A percentile compares a stretch with the other conserved stretches of the same genome.
Conservation (phyloP, 2,329 filamentous ascomycete species). For the Parafenestella ontariensis region DNA sequence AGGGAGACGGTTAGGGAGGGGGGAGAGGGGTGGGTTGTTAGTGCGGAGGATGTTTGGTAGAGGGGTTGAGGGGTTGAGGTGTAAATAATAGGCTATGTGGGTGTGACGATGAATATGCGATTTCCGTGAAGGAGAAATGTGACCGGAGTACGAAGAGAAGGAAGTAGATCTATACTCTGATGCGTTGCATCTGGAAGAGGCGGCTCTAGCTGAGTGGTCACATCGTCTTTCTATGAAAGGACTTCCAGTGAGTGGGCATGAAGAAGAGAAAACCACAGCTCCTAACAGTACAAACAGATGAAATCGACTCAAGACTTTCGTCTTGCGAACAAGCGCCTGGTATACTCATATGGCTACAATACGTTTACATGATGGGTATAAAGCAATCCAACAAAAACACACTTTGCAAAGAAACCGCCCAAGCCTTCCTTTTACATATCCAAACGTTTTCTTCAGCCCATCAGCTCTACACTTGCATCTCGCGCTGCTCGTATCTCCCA, state of each 20-base stretch:
- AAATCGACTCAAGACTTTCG: background rate
- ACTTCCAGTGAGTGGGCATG: background rate
- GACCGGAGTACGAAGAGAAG: background rate
- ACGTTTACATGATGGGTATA: slow-evolving; percentile 22
- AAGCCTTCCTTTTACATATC: background rate
- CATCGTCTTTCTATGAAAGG: background rate
- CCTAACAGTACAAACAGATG: background rate
- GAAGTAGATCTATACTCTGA: background rate
- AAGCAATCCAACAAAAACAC: slow-evolving; percentile 13
- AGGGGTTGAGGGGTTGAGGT: no score
- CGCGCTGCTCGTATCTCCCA: background rate
- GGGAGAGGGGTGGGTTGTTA: slow-evolving; percentile 79
- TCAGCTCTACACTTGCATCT: background rate
- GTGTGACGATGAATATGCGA: background rate
- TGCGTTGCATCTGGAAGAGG: background rate
- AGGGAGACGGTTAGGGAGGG: slow-evolving; percentile 78
- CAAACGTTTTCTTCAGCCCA: background rate
- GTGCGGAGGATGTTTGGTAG: slow-evolving; percentile 87
- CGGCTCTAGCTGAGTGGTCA: background rate
- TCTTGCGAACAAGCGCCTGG: background rate
- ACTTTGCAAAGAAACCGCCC: slow-evolving; percentile 4
- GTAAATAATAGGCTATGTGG: background rate
- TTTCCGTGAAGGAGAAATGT: background rate
- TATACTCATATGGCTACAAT: background rate
- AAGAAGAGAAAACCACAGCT: background rate